Evolutionary conservation across 371 early-diverging fungal genomes (phyloP).

Genomic region (Apophysomyces elegans): DNA sequence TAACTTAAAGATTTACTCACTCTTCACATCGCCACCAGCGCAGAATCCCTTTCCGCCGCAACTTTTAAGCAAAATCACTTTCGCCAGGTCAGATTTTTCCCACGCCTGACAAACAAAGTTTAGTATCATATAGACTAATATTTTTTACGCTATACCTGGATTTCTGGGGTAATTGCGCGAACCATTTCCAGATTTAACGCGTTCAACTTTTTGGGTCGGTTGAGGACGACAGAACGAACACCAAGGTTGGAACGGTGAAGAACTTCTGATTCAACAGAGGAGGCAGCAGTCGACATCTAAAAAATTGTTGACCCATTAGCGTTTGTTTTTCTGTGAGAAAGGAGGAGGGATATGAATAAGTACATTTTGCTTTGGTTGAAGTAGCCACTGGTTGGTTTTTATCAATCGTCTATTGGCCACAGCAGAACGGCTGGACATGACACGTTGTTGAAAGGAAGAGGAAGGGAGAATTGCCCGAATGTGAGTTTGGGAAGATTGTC

Average conservation of each 20-base stretch:
- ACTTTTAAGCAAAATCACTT: conserved; percentile 84
- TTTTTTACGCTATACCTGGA: conserved; percentile 57
- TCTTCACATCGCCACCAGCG: conserved; percentile 96
- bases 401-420: conserved; percentile 31
- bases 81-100: conserved; percentile 87
- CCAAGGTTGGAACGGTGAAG: conserved; percentile 47
- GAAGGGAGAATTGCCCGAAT: conserved; percentile 13
- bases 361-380: conserved; percentile 16
- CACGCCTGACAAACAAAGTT: conserved; percentile 66
- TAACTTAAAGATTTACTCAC: conserved; percentile 32
- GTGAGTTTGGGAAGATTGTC: conserved; percentile 7
- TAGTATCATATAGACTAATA: not conserved
- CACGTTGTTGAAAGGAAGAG: conserved; percentile 1
- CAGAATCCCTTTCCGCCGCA: conserved; percentile 88
- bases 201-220: conserved; percentile 88
- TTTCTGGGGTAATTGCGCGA: conserved; percentile 77
- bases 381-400: conserved; percentile 25
- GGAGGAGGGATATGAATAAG: not conserved
- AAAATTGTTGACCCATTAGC: not conserved
- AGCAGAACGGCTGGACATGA: conserved; percentile 11
- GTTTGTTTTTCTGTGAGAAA: not conserved
- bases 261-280: conserved; percentile 46
- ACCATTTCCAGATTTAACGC: conserved; percentile 91
- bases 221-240: conserved; percentile 68
- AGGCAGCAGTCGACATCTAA: conserved; percentile 49